Evolutionary conservation across 345 rosid species (phyloP), one percentile per base, ranked within the genome.

Genomic region (Cardiospermum halicacabum): DNA sequence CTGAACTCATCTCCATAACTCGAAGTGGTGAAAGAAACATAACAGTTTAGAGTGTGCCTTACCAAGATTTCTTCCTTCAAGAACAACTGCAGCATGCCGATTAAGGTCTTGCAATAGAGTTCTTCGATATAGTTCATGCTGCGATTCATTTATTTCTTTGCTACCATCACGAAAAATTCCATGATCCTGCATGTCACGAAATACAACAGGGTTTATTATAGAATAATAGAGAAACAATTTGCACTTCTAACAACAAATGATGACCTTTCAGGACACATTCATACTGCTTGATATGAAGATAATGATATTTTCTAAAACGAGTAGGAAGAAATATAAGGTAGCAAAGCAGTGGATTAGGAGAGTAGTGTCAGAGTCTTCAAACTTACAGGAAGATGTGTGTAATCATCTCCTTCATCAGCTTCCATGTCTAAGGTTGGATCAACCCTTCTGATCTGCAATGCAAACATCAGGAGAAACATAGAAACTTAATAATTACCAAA

Each of bases 391-490:
- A 94, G 88, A 76, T 91, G 99, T 30, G 84, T 81, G 77, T 94
- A 94, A 81, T 94, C 99, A 75, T 94, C 99, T 62, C 97, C 97
- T 73, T 64, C 69, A 58, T 94, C 99, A 56, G 97, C 97, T 77
- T 89, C 97, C 89, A 94, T 87, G 76, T 91, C 88, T 66, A 94
- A 80, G 39, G 97, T 89, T 64, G 97, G 96, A 79, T 94, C 99
- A 70, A 94, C 97, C 72, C 83, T 80, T 70, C 87, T 82, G 65
- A 94, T 84, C 97, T 94, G 86, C 72, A 72, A 34, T 56, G 55
- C 7, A 62, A 58, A 42, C 28, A 62, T 22, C 11, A 54, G 31
- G 59, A 76, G 49, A 67, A 49, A 50, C 19, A 47, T 18, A 47
- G 24, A n/a, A 2, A 47, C n/a, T 16, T n/a, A 16, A 12, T 11